Percentiles rank a stretch among this genome's conserved stretches.
phyloP scores from a whole-genome alignment of 2,329 filamentous ascomycete species.

The Herpotrichia juniperi region DNA sequence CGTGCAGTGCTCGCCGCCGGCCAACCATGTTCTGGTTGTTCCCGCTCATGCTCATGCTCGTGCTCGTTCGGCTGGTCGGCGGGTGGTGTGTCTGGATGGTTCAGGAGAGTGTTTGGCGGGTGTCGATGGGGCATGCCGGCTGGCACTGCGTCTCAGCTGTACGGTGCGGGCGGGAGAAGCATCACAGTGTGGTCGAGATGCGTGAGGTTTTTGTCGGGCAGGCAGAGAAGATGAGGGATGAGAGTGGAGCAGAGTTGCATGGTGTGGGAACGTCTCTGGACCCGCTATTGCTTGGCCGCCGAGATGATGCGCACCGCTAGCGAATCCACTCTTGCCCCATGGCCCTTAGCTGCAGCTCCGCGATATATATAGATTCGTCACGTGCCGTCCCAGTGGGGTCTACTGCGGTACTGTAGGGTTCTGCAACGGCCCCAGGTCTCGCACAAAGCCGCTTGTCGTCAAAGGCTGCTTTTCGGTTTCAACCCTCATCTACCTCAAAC shows the following conservation, averaged over 20 bases:
- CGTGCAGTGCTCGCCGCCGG: slow-evolving; percentile 20
- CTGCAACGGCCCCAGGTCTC: no score
- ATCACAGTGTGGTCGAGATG: slow-evolving; percentile 9
- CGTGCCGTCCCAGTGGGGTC: no score
- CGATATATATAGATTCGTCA: slow-evolving; percentile 11
- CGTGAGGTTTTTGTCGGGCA: slow-evolving; percentile 1
- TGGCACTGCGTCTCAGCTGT: slow-evolving; percentile 15
- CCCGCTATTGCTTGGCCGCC: background rate
- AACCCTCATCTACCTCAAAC: background rate
- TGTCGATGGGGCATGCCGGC: slow-evolving; percentile 25
- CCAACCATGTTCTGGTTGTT: slow-evolving; percentile 26
- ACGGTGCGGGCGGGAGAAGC: slow-evolving; percentile 2
- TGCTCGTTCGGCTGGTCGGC: background rate
- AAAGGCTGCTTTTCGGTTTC: background rate
- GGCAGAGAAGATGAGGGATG: background rate
- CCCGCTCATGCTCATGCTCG: background rate
- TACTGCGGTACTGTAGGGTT: no score
- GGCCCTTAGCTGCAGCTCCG: background rate
- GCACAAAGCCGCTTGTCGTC: background rate
- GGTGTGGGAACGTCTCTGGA: slow-evolving; percentile 5
- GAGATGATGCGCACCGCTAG: slow-evolving; percentile 5
- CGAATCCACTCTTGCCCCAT: slow-evolving; percentile 7
- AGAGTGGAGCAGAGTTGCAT: background rate
- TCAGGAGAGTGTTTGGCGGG: slow-evolving; percentile 12
- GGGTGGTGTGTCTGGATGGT: slow-evolving; percentile 5